A percentile compares a stretch with the other conserved stretches of the same genome.
phyloP scores from a whole-genome alignment of 1,284 basidiomycete genomes.

The Rhizoctonia solani region DNA sequence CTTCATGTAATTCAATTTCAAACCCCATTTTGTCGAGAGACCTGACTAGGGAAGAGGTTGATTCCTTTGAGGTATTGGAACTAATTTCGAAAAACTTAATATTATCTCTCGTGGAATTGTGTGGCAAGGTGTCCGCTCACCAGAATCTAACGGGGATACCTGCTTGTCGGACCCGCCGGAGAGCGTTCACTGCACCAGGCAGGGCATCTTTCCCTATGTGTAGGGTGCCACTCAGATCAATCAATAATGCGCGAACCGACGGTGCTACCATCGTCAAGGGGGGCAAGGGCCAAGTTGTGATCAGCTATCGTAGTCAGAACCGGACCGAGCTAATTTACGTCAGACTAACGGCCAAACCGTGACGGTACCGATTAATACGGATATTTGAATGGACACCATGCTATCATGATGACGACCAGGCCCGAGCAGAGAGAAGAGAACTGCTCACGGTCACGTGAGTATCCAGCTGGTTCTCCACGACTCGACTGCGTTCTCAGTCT shows the following conservation, averaged over 20 bases:
- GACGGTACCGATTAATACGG: no score
- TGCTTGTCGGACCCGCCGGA: slow-evolving; percentile 53
- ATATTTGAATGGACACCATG: neutral
- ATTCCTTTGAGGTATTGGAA: slow-evolving; percentile 56
- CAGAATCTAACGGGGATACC: slow-evolving; percentile 64
- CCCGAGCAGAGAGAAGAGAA: neutral
- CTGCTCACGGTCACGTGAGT: slow-evolving; percentile 17
- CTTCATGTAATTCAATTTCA: slow-evolving; percentile 50
- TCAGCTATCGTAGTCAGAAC: neutral
- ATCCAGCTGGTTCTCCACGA: neutral
- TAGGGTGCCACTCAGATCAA: slow-evolving; percentile 72
- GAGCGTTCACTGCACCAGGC: slow-evolving; percentile 55
- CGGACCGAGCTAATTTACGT: no score
- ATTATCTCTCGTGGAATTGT: neutral
- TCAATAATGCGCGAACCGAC: slow-evolving; percentile 56
- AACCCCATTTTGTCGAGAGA: slow-evolving; percentile 59
- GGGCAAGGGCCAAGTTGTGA: neutral
- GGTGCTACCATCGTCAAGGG: slow-evolving; percentile 13
- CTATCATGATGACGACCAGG: neutral
- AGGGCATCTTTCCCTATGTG: slow-evolving; percentile 60
- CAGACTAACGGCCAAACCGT: no score
- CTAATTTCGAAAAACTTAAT: slow-evolving; percentile 37
- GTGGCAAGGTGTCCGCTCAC: slow-evolving; percentile 49
- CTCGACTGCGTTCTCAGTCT: neutral
- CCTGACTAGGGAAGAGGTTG: slow-evolving; percentile 50